Percentiles rank a stretch among this genome's conserved stretches.
phyloP scores from a whole-genome alignment of 2,329 filamentous ascomycete species.

The Xylaria sp. region DNA sequence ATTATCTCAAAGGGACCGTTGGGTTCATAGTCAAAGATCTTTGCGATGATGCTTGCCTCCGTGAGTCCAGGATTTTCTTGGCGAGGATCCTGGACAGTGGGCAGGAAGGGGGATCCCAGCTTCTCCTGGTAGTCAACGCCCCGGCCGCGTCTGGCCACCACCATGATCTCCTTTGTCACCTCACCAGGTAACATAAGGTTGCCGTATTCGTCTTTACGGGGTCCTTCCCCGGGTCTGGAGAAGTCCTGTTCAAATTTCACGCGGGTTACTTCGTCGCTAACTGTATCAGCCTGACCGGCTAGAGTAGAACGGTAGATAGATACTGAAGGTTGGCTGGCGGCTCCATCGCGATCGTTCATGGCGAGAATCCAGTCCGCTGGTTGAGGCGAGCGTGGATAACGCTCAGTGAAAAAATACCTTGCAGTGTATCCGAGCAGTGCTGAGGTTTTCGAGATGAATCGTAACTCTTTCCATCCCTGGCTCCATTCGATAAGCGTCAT shows the following conservation, averaged over 20 bases:
- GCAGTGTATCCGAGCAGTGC: no score
- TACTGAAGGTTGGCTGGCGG: neutral
- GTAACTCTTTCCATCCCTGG: neutral
- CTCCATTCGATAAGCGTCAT: neutral
- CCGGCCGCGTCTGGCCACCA: neutral
- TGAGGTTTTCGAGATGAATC: neutral
- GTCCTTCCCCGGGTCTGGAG: neutral
- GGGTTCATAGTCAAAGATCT: no score
- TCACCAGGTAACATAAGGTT: neutral
- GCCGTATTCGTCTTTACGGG: no score
- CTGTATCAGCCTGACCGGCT: neutral
- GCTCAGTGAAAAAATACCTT: no score
- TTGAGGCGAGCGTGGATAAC: neutral
- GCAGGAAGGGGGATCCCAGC: neutral
- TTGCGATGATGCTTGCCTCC: neutral
- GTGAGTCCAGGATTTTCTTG: neutral
- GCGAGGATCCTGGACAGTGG: neutral
- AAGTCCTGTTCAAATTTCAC: neutral
- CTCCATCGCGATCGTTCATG: neutral
- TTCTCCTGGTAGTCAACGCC: neutral
- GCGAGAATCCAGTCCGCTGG: neutral
- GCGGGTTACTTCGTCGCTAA: neutral
- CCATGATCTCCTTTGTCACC: neutral
- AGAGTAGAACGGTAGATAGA: neutral
- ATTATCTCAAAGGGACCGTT: no score